Base-by-base conservation (phyloP, 371 early-diverging fungal species). In the Haplosporangium sp. region DNA sequence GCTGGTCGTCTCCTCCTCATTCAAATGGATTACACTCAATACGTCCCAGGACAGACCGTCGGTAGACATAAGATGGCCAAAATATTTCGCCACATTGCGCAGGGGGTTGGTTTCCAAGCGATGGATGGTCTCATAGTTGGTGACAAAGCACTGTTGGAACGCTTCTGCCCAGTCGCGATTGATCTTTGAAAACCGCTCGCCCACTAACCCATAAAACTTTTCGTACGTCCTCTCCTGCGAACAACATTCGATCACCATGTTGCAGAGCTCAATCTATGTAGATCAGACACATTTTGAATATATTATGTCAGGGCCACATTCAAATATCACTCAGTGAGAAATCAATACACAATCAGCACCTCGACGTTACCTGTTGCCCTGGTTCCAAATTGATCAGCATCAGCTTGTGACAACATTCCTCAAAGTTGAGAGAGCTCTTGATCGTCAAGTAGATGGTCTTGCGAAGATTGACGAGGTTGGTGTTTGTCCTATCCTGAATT, bases 161-260 rank as follows among this genome's bases (percentile, higher is more conserved):
- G 86, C 83, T 62, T 92, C 91, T 6, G 90, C 87, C 98, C 98
- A 97, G 0, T 83, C 67, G 12, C 88, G 89, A 67, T 91, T 91
- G 58, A 96, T 74, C 73, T 95, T 93, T 83, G 95, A 94, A 69
- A 98, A 94, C 13, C 99, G 93, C 77, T 98, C 99, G 10, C 95
- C 98, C 47, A 98, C 90, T 2, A 97, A 82, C 6, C 98, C 98
- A 74, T 93, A 98, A 67, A 95, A 98, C 66, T 89, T 94, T 62
- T 94, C 91, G 81, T 95, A 99, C 0, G 97, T 96, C 20, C 96
- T 90, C 77, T 98, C 98, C 81, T 99, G 96, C 16, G 94, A 90
- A 74, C 96, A 96, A 86, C 98, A 96, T 75, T 99, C 99, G 65
- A 98, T 94, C 42, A 99, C 88, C 99, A 99, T 99, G 76, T 95